phyloP scores from a whole-genome alignment of 768 basidiomycete genomes.

The Auriculariales sp. region DNA sequence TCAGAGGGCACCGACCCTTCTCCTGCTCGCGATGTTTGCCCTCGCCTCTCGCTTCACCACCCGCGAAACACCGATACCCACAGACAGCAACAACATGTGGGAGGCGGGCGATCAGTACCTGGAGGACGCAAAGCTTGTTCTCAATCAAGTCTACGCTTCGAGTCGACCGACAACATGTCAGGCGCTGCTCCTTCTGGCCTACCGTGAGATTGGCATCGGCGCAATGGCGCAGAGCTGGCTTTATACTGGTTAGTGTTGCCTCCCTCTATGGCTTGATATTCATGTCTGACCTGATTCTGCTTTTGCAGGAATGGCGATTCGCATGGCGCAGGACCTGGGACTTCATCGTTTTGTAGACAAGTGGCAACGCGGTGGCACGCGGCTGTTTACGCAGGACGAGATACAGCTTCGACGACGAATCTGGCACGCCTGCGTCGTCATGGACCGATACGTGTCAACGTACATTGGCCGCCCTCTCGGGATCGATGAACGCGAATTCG shows the following conservation, averaged over 20 bases:
- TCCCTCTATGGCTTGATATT: not conserved
- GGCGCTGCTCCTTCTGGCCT: conserved; percentile 66
- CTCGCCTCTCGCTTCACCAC: conserved; percentile 62
- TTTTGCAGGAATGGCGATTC: conserved; percentile 46
- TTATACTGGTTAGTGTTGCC: conserved; percentile 35
- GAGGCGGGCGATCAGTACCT: conserved; percentile 62
- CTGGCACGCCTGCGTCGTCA: conserved; percentile 66
- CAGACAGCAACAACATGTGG: conserved; percentile 62
- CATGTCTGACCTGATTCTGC: not conserved
- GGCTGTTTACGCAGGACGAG: conserved; percentile 42
- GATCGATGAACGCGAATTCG: conserved; percentile 56
- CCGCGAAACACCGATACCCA: conserved; percentile 20
- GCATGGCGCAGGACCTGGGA: conserved; percentile 86
- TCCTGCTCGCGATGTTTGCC: conserved; percentile 74
- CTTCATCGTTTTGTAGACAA: conserved; percentile 71
- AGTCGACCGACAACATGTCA: conserved; percentile 64
- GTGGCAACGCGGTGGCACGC: conserved; percentile 50
- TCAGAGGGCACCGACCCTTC: conserved; percentile 35
- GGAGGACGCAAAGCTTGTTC: conserved; percentile 45
- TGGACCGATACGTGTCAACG: conserved; percentile 57
- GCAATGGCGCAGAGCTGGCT: conserved; percentile 84
- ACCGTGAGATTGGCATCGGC: conserved; percentile 76
- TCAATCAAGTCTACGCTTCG: conserved; percentile 47
- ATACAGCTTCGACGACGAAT: conserved; percentile 57
- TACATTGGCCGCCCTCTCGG: conserved; percentile 65